These are phyloP conservation scores for Orbilia ellipsospora DNA, from an alignment of 2,329 filamentous ascomycete genomes.

Conservation along the genomic window DNA sequence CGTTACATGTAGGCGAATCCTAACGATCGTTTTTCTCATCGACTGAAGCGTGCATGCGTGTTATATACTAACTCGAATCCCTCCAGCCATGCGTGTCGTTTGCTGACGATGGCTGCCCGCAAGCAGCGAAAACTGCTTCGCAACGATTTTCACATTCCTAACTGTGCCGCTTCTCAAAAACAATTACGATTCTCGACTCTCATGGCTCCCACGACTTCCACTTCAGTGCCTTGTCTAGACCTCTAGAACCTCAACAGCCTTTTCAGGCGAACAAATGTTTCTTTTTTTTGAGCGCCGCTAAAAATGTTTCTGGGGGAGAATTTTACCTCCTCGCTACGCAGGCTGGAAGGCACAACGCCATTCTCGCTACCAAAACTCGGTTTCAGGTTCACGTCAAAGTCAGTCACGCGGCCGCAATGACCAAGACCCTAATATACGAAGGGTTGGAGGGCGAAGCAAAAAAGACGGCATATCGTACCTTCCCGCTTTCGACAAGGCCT, in stretches of 20 bases:
- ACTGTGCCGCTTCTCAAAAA: background rate
- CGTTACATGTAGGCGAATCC: too few relatives aligned
- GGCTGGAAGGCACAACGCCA: background rate
- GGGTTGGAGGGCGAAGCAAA: background rate
- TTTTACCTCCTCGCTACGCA: background rate
- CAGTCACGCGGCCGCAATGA: constrained; percentile 14
- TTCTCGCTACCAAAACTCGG: constrained; percentile 8
- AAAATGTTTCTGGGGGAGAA: background rate
- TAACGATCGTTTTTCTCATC: too few relatives aligned
- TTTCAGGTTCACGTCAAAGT: constrained; percentile 14
- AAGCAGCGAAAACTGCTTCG: background rate
- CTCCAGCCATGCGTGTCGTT: too few relatives aligned
- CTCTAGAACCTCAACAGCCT: background rate
- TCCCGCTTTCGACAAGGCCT: constrained; percentile 1
- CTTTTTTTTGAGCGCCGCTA: too few relatives aligned
- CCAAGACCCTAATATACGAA: background rate
- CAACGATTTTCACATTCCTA: background rate
- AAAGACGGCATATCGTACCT: background rate
- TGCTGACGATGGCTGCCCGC: too few relatives aligned
- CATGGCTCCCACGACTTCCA: constrained; percentile 3
- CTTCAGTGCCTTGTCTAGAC: background rate
- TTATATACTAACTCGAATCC: too few relatives aligned
- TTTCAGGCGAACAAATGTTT: background rate
- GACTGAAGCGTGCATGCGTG: too few relatives aligned
- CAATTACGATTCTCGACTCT: constrained; percentile 3